phyloP scores from a whole-genome alignment of 768 basidiomycete species.

The Pisolithus albus region DNA sequence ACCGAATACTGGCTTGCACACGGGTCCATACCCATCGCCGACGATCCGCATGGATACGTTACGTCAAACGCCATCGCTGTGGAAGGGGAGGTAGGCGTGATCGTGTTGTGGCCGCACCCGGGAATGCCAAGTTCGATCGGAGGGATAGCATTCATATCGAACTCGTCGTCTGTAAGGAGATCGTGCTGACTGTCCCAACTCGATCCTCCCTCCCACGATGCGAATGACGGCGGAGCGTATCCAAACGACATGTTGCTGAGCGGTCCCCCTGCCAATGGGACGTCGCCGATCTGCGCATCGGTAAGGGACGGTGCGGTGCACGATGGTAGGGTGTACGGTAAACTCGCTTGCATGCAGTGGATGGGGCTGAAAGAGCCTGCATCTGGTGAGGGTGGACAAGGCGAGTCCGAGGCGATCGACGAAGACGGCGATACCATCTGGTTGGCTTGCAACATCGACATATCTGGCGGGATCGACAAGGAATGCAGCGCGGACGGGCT shows the following conservation, averaged over 20 bases:
- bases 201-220: constrained; percentile 25
- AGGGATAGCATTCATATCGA: constrained; percentile 59
- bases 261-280: too few relatives aligned
- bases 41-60: constrained; percentile 17
- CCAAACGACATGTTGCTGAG: constrained; percentile 20
- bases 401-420: constrained; percentile 39
- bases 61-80: constrained; percentile 12
- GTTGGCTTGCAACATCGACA: constrained; percentile 34
- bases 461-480: constrained; percentile 37
- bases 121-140: constrained; percentile 54
- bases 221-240: constrained; percentile 19
- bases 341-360: constrained; percentile 11
- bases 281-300: too few relatives aligned
- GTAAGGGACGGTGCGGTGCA: constrained; percentile 1
- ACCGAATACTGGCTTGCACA: constrained; percentile 25
- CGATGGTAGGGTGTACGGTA: constrained; percentile 16
- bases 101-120: constrained; percentile 32
- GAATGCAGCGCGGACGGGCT: constrained; percentile 29
- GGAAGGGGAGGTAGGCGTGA: constrained; percentile 4
- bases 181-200: constrained; percentile 31
- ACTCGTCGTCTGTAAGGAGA: constrained; percentile 52
- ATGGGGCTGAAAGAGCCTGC: constrained; percentile 45
- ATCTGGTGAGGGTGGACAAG: constrained; percentile 47
- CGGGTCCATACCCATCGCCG: constrained; percentile 21
- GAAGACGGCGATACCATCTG: constrained; percentile 47